Conservation (phyloP, 2,329 filamentous ascomycete genomes). For the Zalaria sp. region DNA sequence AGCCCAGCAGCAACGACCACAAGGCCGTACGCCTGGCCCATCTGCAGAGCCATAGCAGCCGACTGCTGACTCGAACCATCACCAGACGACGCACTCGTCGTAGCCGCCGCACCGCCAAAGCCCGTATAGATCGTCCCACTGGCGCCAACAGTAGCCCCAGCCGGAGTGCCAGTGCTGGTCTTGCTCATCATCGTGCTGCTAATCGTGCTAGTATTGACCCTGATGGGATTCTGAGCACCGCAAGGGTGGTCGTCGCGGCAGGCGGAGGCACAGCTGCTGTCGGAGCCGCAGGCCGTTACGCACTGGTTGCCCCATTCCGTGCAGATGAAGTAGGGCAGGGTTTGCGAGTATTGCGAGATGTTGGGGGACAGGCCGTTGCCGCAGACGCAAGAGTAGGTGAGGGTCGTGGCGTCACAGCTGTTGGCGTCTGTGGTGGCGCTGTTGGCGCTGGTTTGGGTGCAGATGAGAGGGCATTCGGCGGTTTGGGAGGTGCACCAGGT, state of each 20-base stretch:
- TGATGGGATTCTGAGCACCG: constrained; percentile 51
- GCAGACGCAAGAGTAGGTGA: constrained; percentile 63
- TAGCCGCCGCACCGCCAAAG: constrained; percentile 20
- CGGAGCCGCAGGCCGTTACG: constrained; percentile 35
- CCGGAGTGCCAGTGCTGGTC: constrained; percentile 17
- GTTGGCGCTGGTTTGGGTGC: constrained; percentile 43
- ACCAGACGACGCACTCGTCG: constrained; percentile 17
- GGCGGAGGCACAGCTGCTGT: constrained; percentile 42
- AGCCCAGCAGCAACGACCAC: constrained; percentile 39
- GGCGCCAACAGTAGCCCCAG: constrained; percentile 10
- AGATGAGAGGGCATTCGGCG: constrained; percentile 57
- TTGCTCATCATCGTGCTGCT: constrained; percentile 29
- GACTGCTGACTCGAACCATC: constrained; percentile 9
- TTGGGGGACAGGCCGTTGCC: constrained; percentile 53
- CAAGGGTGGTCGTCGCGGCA: constrained; percentile 59
- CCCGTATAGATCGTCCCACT: constrained; percentile 30
- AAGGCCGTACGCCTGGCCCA: constrained; percentile 43
- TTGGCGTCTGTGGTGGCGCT: constrained; percentile 37
- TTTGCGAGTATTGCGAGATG: constrained; percentile 62
- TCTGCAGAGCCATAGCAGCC: constrained; percentile 22
- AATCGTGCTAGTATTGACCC: constrained; percentile 41
- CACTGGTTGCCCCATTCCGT: constrained; percentile 57
- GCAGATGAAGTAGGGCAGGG: constrained; percentile 66
- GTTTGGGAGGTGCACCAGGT: constrained; percentile 53
- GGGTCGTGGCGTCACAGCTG: constrained; percentile 50